These are phyloP conservation scores for Ogataea thermomethanolica DNA, from an alignment of 805 yeast genomes.

Conservation along the genomic window DNA sequence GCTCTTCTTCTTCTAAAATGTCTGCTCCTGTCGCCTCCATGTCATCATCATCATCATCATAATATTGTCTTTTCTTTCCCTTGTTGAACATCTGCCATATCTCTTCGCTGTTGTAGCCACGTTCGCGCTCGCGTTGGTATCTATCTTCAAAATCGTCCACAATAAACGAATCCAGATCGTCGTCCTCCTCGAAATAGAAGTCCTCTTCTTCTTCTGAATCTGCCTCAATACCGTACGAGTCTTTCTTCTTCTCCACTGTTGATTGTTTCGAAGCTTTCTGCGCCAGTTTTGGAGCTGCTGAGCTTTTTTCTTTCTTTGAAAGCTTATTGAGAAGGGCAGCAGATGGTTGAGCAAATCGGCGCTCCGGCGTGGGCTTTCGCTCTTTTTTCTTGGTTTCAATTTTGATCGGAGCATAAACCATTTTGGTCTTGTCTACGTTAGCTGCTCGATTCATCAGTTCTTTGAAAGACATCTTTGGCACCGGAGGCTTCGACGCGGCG, in stretches of 20 bases:
- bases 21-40: slow-evolving; percentile 97
- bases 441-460: slow-evolving; percentile 71
- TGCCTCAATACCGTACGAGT: slow-evolving; percentile 31
- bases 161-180: slow-evolving; percentile 56
- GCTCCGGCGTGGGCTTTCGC: neutral
- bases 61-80: slow-evolving; percentile 49
- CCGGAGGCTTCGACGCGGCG: slow-evolving; percentile 15
- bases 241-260: slow-evolving; percentile 12
- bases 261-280: too few relatives aligned
- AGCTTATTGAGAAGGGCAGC: slow-evolving; percentile 47
- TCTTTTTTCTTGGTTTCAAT: slow-evolving; percentile 2
- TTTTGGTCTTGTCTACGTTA: slow-evolving; percentile 48
- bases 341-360: slow-evolving; percentile 52
- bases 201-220: slow-evolving; percentile 33
- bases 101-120: slow-evolving; percentile 68
- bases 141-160: slow-evolving; percentile 41
- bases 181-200: slow-evolving; percentile 42
- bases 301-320: slow-evolving; percentile 20
- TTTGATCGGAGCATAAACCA: slow-evolving; percentile 31
- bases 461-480: slow-evolving; percentile 53
- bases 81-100: slow-evolving; percentile 83
- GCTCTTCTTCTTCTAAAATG: slow-evolving; percentile 75
- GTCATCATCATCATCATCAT: slow-evolving; percentile 54
- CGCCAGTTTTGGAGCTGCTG: too few relatives aligned
- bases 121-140: slow-evolving; percentile 2